phyloP scores from a whole-genome alignment of 768 basidiomycete species.

The Cyathus striatus region DNA sequence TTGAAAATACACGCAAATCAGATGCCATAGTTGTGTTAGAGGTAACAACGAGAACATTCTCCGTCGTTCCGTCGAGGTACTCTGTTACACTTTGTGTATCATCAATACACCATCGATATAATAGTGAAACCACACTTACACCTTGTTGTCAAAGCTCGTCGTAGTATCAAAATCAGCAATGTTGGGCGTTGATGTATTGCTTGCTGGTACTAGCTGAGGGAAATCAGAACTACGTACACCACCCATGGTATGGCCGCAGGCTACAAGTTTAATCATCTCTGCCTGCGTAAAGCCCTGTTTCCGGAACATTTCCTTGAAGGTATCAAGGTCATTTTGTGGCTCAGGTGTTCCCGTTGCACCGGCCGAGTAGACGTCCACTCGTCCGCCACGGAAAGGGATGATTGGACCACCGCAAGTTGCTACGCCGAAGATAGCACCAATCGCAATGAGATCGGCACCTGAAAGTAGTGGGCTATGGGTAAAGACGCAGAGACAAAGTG shows the following conservation, averaged over 20 bases:
- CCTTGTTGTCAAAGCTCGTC: constrained; percentile 25
- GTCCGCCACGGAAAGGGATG: constrained; percentile 35
- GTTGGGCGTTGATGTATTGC: constrained; percentile 12
- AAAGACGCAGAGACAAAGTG: neutral
- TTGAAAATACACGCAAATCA: constrained; percentile 32
- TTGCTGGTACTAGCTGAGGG: constrained; percentile 26
- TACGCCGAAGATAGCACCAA: constrained; percentile 30
- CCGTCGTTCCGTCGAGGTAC: constrained; percentile 33
- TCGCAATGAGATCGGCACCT: constrained; percentile 39
- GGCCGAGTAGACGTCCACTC: constrained; percentile 32
- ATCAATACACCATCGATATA: neutral
- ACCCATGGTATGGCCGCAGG: constrained; percentile 42
- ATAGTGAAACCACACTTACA: constrained; percentile 19
- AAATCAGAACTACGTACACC: constrained; percentile 36
- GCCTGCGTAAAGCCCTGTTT: constrained; percentile 31
- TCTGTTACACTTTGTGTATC: constrained; percentile 24
- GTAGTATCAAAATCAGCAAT: constrained; percentile 28
- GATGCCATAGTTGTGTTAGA: constrained; percentile 29
- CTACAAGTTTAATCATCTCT: constrained; percentile 42
- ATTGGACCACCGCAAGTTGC: constrained; percentile 39
- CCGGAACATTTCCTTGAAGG: constrained; percentile 28
- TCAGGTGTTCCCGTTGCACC: constrained; percentile 35
- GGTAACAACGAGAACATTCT: constrained; percentile 29
- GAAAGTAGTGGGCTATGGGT: neutral
- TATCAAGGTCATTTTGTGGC: constrained; percentile 29